A percentile compares a stretch with the other conserved stretches of the same genome.
Evolutionary conservation across 495 filamentous ascomycete genomes (phyloP).

Genomic region (Glutinoglossum americanum): DNA sequence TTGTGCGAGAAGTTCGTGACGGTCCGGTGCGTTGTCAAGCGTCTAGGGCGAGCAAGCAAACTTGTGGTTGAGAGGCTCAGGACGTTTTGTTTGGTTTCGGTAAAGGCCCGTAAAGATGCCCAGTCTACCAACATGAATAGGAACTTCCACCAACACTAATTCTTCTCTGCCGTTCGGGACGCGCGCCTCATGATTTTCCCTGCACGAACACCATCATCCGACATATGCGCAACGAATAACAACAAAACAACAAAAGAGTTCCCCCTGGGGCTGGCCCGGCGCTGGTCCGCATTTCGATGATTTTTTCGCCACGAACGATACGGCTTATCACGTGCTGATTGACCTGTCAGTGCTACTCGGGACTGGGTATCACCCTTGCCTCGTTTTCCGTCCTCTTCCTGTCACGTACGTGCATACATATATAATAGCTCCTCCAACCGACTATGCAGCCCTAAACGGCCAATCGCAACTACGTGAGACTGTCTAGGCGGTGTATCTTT

Average conservation of each 20-base stretch:
- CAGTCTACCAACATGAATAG: background rate
- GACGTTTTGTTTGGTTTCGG: background rate
- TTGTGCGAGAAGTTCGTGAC: background rate
- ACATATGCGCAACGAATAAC: background rate
- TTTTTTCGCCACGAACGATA: background rate
- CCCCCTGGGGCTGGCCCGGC: background rate
- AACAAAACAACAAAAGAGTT: background rate
- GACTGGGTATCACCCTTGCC: background rate
- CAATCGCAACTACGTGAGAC: background rate
- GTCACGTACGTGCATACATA: no score
- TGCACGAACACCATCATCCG: conserved; percentile 1
- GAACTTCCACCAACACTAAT: background rate
- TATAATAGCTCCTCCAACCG: background rate
- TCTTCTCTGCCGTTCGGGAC: background rate
- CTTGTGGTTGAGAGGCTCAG: background rate
- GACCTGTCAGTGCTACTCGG: background rate
- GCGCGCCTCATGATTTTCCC: background rate
- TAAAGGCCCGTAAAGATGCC: background rate
- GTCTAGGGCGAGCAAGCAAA: conserved; percentile 1
- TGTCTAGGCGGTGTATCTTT: background rate
- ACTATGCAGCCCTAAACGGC: background rate
- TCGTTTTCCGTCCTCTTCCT: background rate
- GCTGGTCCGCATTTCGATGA: background rate
- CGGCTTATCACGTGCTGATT: background rate
- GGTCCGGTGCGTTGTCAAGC: conserved; percentile 1